These are phyloP conservation scores for Aegilops longissima DNA, from an alignment of 176 grass and related monocot genomes.

Conservation along the genomic window DNA sequence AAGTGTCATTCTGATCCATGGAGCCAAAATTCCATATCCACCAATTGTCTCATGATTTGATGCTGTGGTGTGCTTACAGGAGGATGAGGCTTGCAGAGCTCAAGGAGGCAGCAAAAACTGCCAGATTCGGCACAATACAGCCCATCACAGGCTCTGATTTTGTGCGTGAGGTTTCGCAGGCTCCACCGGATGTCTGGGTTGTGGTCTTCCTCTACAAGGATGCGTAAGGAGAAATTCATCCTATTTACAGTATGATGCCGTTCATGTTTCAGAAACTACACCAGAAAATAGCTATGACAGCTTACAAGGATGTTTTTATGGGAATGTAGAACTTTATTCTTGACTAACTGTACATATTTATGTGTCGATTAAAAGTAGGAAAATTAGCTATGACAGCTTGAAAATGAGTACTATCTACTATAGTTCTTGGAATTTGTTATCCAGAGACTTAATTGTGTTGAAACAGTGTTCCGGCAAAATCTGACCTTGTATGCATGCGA, in stretches of 20 bases:
- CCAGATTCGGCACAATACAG: slow-evolving; percentile 58
- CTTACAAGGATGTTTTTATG: neutral
- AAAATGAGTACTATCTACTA: neutral
- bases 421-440: neutral
- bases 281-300: neutral
- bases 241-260: neutral
- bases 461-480: neutral
- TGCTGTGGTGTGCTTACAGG: slow-evolving; percentile 35
- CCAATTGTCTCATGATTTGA: neutral
- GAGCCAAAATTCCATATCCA: neutral
- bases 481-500: too few species aligned
- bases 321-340: neutral
- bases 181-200: slow-evolving; percentile 84
- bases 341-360: neutral
- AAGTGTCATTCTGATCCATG: too few species aligned
- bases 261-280: neutral
- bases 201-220: slow-evolving; percentile 98
- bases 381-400: neutral
- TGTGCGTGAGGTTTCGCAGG: slow-evolving; percentile 91
- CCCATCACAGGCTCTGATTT: slow-evolving; percentile 88
- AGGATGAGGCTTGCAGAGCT: slow-evolving; percentile 89
- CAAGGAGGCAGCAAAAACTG: slow-evolving; percentile 63
- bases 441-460: neutral
- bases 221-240: slow-evolving; percentile 39
- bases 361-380: neutral